A percentile compares a stretch with the other conserved stretches of the same genome.
phyloP scores from a whole-genome alignment of 1,284 basidiomycete species.

The Cryptococcus floricola region DNA sequence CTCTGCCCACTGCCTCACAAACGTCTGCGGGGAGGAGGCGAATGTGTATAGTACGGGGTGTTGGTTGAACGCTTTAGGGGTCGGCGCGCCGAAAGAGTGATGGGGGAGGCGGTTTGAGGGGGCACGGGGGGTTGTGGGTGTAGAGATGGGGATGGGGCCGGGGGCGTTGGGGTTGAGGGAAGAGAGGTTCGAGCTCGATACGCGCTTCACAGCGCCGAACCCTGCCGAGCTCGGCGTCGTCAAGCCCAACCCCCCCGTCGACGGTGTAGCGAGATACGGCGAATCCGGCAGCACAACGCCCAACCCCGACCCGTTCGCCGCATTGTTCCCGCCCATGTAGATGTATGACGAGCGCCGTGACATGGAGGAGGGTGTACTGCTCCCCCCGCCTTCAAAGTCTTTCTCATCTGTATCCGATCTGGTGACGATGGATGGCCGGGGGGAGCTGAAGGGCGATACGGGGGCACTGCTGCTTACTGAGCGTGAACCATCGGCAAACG shows the following conservation, averaged over 20 bases:
- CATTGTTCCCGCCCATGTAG: slow-evolving; percentile 21
- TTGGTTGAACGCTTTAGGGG: not conserved
- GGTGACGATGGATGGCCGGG: slow-evolving; percentile 11
- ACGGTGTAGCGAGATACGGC: no score
- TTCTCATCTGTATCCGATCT: not conserved
- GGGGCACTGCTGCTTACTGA: slow-evolving; percentile 21
- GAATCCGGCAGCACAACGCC: no score
- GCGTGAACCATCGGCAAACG: not conserved
- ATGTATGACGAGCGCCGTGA: slow-evolving; percentile 36
- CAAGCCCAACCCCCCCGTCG: no score
- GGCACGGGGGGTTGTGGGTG: not conserved
- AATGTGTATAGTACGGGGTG: not conserved
- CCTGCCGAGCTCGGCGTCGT: not conserved
- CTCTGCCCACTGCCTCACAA: slow-evolving; percentile 14
- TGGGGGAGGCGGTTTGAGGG: not conserved
- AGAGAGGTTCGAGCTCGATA: slow-evolving; percentile 16
- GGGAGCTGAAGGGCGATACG: slow-evolving; percentile 25
- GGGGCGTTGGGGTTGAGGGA: not conserved
- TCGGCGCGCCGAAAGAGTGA: not conserved
- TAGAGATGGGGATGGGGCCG: not conserved
- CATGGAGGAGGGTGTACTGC: slow-evolving; percentile 22
- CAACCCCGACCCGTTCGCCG: no score
- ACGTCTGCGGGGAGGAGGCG: not conserved
- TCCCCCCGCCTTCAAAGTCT: slow-evolving; percentile 4
- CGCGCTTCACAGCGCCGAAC: slow-evolving; percentile 5